A percentile compares a stretch with the other conserved stretches of the same genome.
phyloP scores from a whole-genome alignment of 495 filamentous ascomycete species.

The Hypoxylon perforatum region DNA sequence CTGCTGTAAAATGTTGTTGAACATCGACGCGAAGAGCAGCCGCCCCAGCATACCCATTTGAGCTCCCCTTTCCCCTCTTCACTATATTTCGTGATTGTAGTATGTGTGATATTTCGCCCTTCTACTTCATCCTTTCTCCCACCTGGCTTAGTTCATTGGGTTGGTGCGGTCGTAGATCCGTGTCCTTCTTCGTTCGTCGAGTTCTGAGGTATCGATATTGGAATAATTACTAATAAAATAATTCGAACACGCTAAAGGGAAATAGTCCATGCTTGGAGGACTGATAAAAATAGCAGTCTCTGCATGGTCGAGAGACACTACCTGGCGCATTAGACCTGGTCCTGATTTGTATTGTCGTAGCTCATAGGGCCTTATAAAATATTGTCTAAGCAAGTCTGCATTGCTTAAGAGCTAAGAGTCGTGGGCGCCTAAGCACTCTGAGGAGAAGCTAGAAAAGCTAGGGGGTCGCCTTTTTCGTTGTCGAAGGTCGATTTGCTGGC shows the following conservation, averaged over 20 bases:
- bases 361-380: too few species aligned
- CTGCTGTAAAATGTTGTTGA: not conserved
- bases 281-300: not conserved
- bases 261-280: constrained; percentile 16
- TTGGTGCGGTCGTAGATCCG: constrained; percentile 27
- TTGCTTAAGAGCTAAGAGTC: too few species aligned
- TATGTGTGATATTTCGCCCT: not conserved
- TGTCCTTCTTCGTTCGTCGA: constrained; percentile 36
- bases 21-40: too few species aligned
- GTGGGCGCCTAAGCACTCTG: constrained; percentile 53
- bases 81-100: not conserved
- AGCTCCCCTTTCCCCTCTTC: not conserved
- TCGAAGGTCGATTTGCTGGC: constrained; percentile 47
- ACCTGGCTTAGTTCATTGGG: not conserved
- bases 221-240: constrained; percentile 27
- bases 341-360: too few species aligned
- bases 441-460: constrained; percentile 39
- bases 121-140: not conserved
- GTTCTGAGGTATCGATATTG: constrained; percentile 34
- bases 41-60: too few species aligned
- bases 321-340: not conserved
- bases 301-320: not conserved
- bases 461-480: constrained; percentile 45
- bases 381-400: too few species aligned
- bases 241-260: constrained; percentile 28